These are phyloP conservation scores for Linderniella brevidens DNA, from an alignment of 257 asterid genomes.

Conservation along the genomic window DNA sequence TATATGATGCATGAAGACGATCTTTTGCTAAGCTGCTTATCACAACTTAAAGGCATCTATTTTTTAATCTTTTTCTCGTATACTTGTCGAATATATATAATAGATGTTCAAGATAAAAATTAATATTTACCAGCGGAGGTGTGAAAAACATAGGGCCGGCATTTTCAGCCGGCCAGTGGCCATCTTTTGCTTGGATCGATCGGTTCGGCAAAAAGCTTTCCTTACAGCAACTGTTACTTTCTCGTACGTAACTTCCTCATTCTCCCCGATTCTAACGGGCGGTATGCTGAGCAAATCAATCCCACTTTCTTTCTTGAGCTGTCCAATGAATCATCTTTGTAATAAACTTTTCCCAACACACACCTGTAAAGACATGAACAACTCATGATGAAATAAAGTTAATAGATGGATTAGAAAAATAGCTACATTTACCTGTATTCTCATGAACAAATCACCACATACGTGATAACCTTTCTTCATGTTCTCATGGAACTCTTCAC, in stretches of 20 bases:
- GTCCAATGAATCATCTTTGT: no score
- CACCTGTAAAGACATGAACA: no score
- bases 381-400: not conserved
- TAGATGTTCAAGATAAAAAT: no score
- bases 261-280: slow-evolving; percentile 29
- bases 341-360: no score
- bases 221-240: slow-evolving; percentile 30
- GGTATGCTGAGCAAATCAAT: slow-evolving; percentile 31
- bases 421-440: slow-evolving; percentile 25
- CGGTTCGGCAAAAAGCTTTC: slow-evolving; percentile 40
- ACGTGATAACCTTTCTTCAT: slow-evolving; percentile 30
- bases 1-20: no score
- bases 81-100: no score
- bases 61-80: no score
- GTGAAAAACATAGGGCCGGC: slow-evolving; percentile 58
- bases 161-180: slow-evolving; percentile 76
- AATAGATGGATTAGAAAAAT: not conserved
- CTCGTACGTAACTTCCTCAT: slow-evolving; percentile 35
- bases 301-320: slow-evolving; percentile 38
- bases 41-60: no score
- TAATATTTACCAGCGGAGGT: slow-evolving; percentile 14
- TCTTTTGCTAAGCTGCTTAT: no score
- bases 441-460: slow-evolving; percentile 35
- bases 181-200: slow-evolving; percentile 61
- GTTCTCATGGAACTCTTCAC: slow-evolving; percentile 16